phyloP scores from a whole-genome alignment of 495 filamentous ascomycete species.

The Pseudotulostoma volvatum region DNA sequence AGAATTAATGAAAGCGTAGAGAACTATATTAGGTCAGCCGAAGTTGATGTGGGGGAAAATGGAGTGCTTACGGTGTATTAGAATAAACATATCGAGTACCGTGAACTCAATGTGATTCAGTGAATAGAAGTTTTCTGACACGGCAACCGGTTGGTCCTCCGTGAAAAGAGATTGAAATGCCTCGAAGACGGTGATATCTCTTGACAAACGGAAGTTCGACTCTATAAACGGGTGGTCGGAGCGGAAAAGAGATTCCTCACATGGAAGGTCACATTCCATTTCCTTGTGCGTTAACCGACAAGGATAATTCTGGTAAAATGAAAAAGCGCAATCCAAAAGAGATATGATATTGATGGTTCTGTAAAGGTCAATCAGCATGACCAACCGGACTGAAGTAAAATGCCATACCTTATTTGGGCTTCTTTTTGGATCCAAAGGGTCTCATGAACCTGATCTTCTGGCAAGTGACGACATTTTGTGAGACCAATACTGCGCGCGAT shows the following conservation, averaged over 20 bases:
- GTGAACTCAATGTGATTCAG: constrained; percentile 12
- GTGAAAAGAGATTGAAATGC: constrained; percentile 25
- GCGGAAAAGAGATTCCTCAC: constrained; percentile 20
- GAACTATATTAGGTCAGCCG: constrained; percentile 12
- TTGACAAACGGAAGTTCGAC: constrained; percentile 20
- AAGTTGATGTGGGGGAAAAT: neutral
- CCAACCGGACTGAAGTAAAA: neutral
- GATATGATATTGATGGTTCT: constrained; percentile 25
- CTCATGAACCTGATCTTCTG: constrained; percentile 17
- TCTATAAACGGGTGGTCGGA: constrained; percentile 26
- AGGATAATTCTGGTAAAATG: constrained; percentile 30
- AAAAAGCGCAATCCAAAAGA: constrained; percentile 29
- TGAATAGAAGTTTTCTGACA: neutral
- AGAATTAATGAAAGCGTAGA: constrained; percentile 29
- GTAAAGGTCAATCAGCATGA: constrained; percentile 3
- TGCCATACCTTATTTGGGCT: constrained; percentile 24
- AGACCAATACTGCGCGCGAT: constrained; percentile 24
- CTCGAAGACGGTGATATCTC: constrained; percentile 16
- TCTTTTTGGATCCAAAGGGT: constrained; percentile 29
- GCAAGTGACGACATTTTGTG: constrained; percentile 17
- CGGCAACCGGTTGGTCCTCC: constrained; percentile 3
- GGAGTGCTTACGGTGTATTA: constrained; percentile 25
- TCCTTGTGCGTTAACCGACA: constrained; percentile 23
- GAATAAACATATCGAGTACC: constrained; percentile 27
- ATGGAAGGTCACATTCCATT: constrained; percentile 26